Evolutionary conservation across 495 filamentous ascomycete genomes (phyloP).

Genomic region (Trypethelium eluteriae): DNA sequence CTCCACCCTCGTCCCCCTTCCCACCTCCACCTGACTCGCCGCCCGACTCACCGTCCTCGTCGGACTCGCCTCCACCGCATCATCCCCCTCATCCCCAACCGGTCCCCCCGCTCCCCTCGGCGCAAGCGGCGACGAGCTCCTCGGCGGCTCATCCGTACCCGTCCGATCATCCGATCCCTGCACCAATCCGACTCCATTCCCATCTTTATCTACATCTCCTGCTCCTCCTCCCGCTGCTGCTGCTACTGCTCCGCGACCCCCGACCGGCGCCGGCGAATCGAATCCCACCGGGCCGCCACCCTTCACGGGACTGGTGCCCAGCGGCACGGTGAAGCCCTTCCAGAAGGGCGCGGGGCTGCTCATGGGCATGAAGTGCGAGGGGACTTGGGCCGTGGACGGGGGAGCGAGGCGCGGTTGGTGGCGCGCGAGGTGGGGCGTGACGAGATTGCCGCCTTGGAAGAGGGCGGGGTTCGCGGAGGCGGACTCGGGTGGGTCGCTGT

Average conservation of each 20-base stretch:
- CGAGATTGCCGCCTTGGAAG: conserved; percentile 8
- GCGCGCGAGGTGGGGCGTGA: conserved; percentile 6
- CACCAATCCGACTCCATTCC: not conserved
- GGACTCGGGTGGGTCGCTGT: conserved; percentile 1
- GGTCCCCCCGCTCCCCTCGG: not conserved
- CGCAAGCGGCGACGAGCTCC: not conserved
- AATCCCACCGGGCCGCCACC: conserved; percentile 14
- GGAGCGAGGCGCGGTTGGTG: conserved; percentile 52
- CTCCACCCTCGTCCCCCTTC: not conserved
- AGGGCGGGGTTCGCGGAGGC: conserved; percentile 15
- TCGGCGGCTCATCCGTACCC: not conserved
- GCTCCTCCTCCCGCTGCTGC: not conserved
- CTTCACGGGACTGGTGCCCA: conserved; percentile 51
- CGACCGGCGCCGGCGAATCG: not conserved
- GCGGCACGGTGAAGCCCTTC: conserved; percentile 62
- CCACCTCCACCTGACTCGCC: not conserved
- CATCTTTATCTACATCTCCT: too few relatives aligned
- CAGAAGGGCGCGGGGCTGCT: conserved; percentile 96
- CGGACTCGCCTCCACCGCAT: conserved; percentile 2
- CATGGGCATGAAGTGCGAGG: conserved; percentile 90
- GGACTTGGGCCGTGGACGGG: conserved; percentile 79
- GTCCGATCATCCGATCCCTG: not conserved
- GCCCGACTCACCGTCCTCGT: not conserved
- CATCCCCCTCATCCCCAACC: not conserved
- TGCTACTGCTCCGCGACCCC: not conserved